Conservation (phyloP, 139 green algal species). For the Chlamydomonas incerta region DNA sequence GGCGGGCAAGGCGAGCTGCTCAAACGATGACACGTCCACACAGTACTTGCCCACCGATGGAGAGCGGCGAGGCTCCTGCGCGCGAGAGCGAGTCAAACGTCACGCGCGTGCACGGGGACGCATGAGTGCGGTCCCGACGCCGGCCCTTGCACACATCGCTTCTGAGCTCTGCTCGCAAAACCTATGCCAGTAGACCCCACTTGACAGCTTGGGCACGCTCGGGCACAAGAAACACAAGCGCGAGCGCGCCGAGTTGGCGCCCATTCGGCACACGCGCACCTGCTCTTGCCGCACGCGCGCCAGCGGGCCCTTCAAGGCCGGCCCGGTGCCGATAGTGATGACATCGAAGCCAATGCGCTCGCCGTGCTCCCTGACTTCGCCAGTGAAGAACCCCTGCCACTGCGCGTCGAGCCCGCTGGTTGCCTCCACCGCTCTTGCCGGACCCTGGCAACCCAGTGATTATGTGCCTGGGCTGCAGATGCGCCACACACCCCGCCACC, state of each 20-base stretch:
- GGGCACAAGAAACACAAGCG: neutral
- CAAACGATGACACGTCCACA: constrained; percentile 55
- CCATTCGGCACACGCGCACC: neutral
- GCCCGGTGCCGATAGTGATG: constrained; percentile 20
- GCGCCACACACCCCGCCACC: no score
- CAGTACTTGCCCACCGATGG: constrained; percentile 53
- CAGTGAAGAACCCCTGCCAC: constrained; percentile 44
- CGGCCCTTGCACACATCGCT: no score
- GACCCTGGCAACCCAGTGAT: constrained; percentile 49
- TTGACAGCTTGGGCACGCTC: neutral
- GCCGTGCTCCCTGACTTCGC: constrained; percentile 27
- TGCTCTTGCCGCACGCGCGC: constrained; percentile 14
- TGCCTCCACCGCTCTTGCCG: constrained; percentile 45
- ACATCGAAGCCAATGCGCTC: constrained; percentile 56
- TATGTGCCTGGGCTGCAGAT: no score
- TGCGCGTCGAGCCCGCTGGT: neutral
- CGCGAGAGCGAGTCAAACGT: neutral
- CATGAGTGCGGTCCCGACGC: neutral
- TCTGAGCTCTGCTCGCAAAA: no score
- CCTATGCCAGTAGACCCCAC: neutral
- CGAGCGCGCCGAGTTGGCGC: neutral
- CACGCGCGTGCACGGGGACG: neutral
- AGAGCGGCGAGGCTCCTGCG: no score
- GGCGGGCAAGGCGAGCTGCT: constrained; percentile 43
- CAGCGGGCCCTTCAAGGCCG: constrained; percentile 27